Percentiles rank a stretch among this genome's conserved stretches.
Evolutionary conservation across 2,329 filamentous ascomycete genomes (phyloP).

Genomic region (Sarocladium brachiariae): DNA sequence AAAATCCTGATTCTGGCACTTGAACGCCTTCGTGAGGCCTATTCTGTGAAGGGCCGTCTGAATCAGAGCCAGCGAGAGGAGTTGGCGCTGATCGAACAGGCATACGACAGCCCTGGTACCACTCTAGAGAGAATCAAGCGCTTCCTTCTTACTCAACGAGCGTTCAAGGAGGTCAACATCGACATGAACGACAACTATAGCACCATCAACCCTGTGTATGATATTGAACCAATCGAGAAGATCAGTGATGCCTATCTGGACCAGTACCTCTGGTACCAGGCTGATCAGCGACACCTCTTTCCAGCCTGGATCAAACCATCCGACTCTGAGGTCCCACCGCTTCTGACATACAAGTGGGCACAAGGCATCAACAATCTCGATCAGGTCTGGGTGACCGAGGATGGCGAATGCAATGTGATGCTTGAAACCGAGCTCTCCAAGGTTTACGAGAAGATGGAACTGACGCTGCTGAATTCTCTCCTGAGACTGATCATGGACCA

Average conservation of each 20-base stretch:
- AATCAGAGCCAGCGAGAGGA: slow-evolving; percentile 98
- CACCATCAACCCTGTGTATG: slow-evolving; percentile 97
- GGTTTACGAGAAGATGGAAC: slow-evolving; percentile 98
- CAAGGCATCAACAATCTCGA: slow-evolving; percentile 98
- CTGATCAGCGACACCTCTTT: slow-evolving; percentile 93
- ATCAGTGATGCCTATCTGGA: slow-evolving; percentile 98
- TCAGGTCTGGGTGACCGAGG: slow-evolving; percentile 86
- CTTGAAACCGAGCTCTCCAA: slow-evolving; percentile 98
- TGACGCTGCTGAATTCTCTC: slow-evolving; percentile 89
- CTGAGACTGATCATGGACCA: slow-evolving; percentile 97
- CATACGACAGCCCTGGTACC: slow-evolving; percentile 94
- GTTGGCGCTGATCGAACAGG: slow-evolving; percentile 92
- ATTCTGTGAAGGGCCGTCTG: slow-evolving; percentile 92
- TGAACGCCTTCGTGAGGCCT: slow-evolving; percentile 87
- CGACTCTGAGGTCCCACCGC: slow-evolving; percentile 90
- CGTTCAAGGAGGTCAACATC: slow-evolving; percentile 98
- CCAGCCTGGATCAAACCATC: slow-evolving; percentile 99
- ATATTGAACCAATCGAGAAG: slow-evolving; percentile 98
- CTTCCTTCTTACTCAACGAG: slow-evolving; percentile 91
- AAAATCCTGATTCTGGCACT: slow-evolving; percentile 96
- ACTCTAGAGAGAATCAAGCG: slow-evolving; percentile 95
- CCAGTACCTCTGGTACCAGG: slow-evolving; percentile 98
- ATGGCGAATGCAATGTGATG: slow-evolving; percentile 97
- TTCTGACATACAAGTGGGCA: slow-evolving; percentile 97
- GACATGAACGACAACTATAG: slow-evolving; percentile 99